These are phyloP conservation scores for Craterostigma plantagineum DNA, from an alignment of 257 asterid genomes.

Conservation along the genomic window DNA sequence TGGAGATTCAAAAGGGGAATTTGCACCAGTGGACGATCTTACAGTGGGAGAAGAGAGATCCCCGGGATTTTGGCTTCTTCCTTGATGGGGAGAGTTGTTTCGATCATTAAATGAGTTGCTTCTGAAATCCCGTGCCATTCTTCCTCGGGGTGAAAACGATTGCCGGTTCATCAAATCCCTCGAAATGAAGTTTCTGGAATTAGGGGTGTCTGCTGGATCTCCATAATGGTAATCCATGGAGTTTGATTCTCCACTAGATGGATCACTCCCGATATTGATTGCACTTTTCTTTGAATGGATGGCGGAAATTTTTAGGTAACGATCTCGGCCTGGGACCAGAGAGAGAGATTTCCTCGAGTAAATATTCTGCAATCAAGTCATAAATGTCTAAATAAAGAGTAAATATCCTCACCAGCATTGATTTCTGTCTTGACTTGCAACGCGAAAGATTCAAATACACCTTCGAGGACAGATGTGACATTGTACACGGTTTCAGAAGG, in stretches of 20 bases:
- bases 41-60: constrained; percentile 21
- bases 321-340: constrained; percentile 28
- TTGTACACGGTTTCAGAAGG: constrained; percentile 47
- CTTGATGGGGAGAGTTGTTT: constrained; percentile 30
- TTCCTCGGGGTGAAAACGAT: constrained; percentile 47
- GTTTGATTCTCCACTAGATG: constrained; percentile 23
- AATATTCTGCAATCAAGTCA: too few species aligned
- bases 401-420: constrained; percentile 24
- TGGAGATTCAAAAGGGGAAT: constrained; percentile 52
- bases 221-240: constrained; percentile 27
- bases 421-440: constrained; percentile 36
- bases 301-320: constrained; percentile 16
- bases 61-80: constrained; percentile 32
- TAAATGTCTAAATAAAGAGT: constrained; percentile 22
- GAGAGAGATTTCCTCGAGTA: constrained; percentile 6
- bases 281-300: constrained; percentile 18
- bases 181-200: constrained; percentile 23
- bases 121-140: constrained; percentile 47
- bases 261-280: too few species aligned
- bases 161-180: constrained; percentile 46
- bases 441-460: constrained; percentile 39
- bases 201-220: constrained; percentile 30
- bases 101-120: constrained; percentile 35
- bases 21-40: constrained; percentile 28
- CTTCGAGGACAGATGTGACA: constrained; percentile 43